These are phyloP conservation scores for Solanum aculeatissimum DNA, from an alignment of 305 asterid genomes.

Conservation along the genomic window DNA sequence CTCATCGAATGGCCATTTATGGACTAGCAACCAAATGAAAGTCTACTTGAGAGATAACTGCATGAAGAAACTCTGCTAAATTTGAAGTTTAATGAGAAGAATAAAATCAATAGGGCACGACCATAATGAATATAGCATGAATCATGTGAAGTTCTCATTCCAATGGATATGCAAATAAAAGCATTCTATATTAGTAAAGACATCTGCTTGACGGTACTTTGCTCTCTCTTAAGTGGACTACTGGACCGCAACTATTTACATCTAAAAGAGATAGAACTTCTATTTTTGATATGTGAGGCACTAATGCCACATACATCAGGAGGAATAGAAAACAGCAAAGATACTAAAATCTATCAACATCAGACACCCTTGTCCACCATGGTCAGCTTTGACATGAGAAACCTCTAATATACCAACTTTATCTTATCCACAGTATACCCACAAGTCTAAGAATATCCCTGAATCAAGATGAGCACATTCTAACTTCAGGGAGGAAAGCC, in stretches of 20 bases:
- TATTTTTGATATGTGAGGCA: neutral
- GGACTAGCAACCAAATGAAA: neutral
- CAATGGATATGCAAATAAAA: neutral
- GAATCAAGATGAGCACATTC: neutral
- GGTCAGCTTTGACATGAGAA: neutral
- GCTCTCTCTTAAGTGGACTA: neutral
- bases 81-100: neutral
- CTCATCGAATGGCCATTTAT: neutral
- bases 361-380: neutral
- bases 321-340: neutral
- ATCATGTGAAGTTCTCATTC: neutral
- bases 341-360: neutral
- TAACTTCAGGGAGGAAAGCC: neutral
- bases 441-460: neutral
- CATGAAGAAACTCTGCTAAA: neutral
- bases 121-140: neutral
- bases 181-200: neutral
- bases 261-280: neutral
- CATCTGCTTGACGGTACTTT: neutral
- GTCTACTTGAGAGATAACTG: neutral
- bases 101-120: neutral
- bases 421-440: neutral
- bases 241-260: neutral
- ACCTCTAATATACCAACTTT: neutral
- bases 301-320: neutral